Conservation (phyloP, 768 basidiomycete species). For the Zangia roseola region DNA sequence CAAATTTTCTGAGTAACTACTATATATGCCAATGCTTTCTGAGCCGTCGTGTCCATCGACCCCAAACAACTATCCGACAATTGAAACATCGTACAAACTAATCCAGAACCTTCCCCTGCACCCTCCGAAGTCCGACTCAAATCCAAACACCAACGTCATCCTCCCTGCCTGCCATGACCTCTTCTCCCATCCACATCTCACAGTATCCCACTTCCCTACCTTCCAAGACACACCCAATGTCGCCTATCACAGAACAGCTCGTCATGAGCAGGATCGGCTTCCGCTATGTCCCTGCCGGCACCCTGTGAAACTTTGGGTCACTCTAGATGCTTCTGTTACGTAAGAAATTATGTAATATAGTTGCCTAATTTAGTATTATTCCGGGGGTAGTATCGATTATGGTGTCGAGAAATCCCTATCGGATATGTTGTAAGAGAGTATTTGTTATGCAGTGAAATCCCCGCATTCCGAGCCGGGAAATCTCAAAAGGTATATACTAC, state of each 20-base stretch:
- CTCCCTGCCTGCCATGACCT: slow-evolving; percentile 68
- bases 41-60: slow-evolving; percentile 36
- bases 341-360: too few relatives aligned
- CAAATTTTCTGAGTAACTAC: too few relatives aligned
- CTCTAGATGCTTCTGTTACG: too few relatives aligned
- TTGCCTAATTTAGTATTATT: too few relatives aligned
- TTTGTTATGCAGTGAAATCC: too few relatives aligned
- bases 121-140: slow-evolving; percentile 59
- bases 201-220: slow-evolving; percentile 69
- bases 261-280: slow-evolving; percentile 76
- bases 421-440: too few relatives aligned
- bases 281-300: slow-evolving; percentile 81
- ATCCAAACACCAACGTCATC: slow-evolving; percentile 39
- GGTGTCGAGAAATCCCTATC: too few relatives aligned
- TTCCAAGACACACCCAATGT: slow-evolving; percentile 60
- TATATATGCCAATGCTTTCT: slow-evolving; percentile 15
- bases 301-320: too few relatives aligned
- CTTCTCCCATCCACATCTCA: slow-evolving; percentile 64
- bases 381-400: too few relatives aligned
- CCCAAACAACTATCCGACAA: slow-evolving; percentile 23
- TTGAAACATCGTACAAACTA: slow-evolving; percentile 46
- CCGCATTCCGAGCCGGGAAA: too few relatives aligned
- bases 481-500: too few relatives aligned
- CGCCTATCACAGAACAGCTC: slow-evolving; percentile 59
- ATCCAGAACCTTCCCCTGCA: slow-evolving; percentile 49